Percentiles rank a stretch among this genome's conserved stretches.
Evolutionary conservation across 495 filamentous ascomycete species (phyloP).

Genomic region (Elaphomyces granulatus): DNA sequence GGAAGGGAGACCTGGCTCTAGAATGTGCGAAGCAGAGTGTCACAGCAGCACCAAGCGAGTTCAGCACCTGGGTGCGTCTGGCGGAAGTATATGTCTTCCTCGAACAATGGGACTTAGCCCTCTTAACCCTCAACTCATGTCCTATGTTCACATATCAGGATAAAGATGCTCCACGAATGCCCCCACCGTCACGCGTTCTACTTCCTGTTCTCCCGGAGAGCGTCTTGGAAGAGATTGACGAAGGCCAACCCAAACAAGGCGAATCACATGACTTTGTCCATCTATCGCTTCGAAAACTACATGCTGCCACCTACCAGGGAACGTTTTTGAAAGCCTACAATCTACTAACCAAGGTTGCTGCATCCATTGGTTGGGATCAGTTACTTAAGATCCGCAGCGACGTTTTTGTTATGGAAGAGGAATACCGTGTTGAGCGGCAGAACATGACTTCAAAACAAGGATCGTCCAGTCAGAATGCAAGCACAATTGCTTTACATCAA

Average conservation of each 20-base stretch:
- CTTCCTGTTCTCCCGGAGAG: slow-evolving; percentile 80
- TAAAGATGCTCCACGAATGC: slow-evolving; percentile 89
- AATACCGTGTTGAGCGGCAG: slow-evolving; percentile 85
- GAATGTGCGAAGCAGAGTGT: slow-evolving; percentile 90
- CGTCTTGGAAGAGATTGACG: slow-evolving; percentile 90
- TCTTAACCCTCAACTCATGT: slow-evolving; percentile 95
- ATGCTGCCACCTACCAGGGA: slow-evolving; percentile 77
- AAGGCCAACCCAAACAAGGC: slow-evolving; percentile 60
- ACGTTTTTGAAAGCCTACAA: slow-evolving; percentile 93
- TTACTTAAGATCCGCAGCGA: slow-evolving; percentile 83
- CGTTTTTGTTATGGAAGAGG: slow-evolving; percentile 99
- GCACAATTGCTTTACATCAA: slow-evolving; percentile 57
- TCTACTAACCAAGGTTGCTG: slow-evolving; percentile 83
- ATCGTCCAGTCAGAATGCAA: slow-evolving; percentile 49
- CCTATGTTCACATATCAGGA: slow-evolving; percentile 99
- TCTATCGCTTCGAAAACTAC: slow-evolving; percentile 69
- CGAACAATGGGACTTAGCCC: slow-evolving; percentile 86
- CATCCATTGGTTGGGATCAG: slow-evolving; percentile 95
- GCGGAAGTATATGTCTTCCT: slow-evolving; percentile 84
- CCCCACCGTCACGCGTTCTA: slow-evolving; percentile 70
- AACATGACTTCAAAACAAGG: slow-evolving; percentile 35
- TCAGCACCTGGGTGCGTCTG: slow-evolving; percentile 88
- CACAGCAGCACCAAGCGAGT: slow-evolving; percentile 88
- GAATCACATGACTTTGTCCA: slow-evolving; percentile 70
- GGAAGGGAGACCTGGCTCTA: slow-evolving; percentile 69